Base-by-base conservation (phyloP, 345 rosid species). In the Ceriops zippeliana region DNA sequence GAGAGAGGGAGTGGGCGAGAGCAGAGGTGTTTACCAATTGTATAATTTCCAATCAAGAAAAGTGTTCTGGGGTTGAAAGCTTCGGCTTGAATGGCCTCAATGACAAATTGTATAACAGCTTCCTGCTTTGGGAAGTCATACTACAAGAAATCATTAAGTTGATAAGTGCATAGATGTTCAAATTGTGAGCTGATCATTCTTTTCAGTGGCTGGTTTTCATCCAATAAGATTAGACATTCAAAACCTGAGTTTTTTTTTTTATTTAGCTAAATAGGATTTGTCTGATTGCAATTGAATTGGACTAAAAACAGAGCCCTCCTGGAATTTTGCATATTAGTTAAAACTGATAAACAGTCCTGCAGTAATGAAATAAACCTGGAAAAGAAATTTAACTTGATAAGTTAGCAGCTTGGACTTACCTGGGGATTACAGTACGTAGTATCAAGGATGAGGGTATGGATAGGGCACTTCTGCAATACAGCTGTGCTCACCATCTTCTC, bases 101-200 rank as follows among this genome's bases (percentile, higher is more conserved):
- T 73, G 67, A 93, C 99, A 70, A 93, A 93, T 73, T 93, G 97
- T 78, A 89, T 84, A 17, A 91, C 96, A 27, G 88, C 88, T 68
- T 91, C 99, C 75, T 93, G 96, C 82, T 87, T 89, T 47, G 99
- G 99, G 75, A 93, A 91, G 84, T 93, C 98, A 70, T 93, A 86
- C 97, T 93, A 83, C 77, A 80, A 69, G 61, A 76, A 66, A 62
- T 58, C 62, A 63, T 52, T 7, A 61, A 9, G 42, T 65, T 22
- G 34, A 49, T 28, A 56, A 54, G 19, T n/a, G 60, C 2, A n/a
- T 51, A 52, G 2, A 47, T 57, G 58, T 28, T 34, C 74, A 35
- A 17, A 70, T 7, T 47, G 57, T 6, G 21, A 28, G 65, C 47
- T 46, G 21, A 31, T 49, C 13, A 21, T 52, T 34, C 37, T 70